Conservation (phyloP, 306 rosid species). For the Amphicarpaea edgeworthii region DNA sequence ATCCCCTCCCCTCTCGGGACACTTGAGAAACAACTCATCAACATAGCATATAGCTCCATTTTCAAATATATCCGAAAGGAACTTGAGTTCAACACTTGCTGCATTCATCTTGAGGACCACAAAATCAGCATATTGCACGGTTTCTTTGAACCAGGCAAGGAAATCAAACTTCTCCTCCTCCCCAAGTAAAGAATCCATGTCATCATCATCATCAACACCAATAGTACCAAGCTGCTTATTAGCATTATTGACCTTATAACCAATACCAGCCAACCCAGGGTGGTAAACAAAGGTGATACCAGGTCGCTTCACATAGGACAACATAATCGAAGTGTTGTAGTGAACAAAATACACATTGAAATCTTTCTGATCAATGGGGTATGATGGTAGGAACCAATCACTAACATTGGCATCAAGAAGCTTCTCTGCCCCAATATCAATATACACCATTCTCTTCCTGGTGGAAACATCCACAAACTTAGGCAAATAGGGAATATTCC, state of each 20-base stretch:
- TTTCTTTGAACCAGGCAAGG: slow-evolving; percentile 89
- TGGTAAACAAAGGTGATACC: slow-evolving; percentile 95
- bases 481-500: slow-evolving; percentile 65
- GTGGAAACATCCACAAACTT: slow-evolving; percentile 67
- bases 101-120: slow-evolving; percentile 94
- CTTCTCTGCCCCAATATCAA: slow-evolving; percentile 85
- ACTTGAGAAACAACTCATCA: slow-evolving; percentile 81
- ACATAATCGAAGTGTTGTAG: slow-evolving; percentile 80
- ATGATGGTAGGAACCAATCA: slow-evolving; percentile 72
- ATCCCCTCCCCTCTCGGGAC: slow-evolving; percentile 57
- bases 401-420: slow-evolving; percentile 57
- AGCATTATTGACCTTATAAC: slow-evolving; percentile 30
- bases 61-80: slow-evolving; percentile 78
- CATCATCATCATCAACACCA: slow-evolving; percentile 50
- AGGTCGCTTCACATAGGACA: slow-evolving; percentile 72
- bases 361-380: slow-evolving; percentile 68
- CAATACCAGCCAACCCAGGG: slow-evolving; percentile 86
- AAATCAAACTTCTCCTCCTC: slow-evolving; percentile 83
- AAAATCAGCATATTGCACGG: slow-evolving; percentile 75
- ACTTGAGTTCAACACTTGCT: slow-evolving; percentile 71
- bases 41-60: slow-evolving; percentile 88
- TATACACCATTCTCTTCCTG: slow-evolving; percentile 67
- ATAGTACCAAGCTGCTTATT: neutral
- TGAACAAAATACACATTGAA: slow-evolving; percentile 88
- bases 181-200: slow-evolving; percentile 64